Base-by-base conservation (phyloP, 2,329 filamentous ascomycete genomes). In the Pestalotiopsis sp. region DNA sequence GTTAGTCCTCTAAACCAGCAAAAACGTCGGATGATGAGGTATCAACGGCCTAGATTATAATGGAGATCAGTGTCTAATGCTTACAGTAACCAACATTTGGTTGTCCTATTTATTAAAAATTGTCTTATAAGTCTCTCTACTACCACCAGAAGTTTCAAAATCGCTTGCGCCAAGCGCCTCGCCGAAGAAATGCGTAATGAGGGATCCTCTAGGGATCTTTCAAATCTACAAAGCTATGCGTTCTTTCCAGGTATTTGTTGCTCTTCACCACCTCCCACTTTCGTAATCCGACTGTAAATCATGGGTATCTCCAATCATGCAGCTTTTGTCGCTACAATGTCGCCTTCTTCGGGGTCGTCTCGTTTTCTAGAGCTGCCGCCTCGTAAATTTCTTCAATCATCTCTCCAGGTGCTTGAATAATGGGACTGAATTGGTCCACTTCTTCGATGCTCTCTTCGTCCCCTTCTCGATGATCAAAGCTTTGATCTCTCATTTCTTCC, bases 351-450 rank as follows among this genome's bases (percentile, higher is more conserved):
- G 20, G 38, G 13, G 10, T 39, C 38, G 4, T 22, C 39, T 22
- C 58, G 35, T 22, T 22, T 11, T 40, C 58, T 40, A 70, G 72
- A n/a, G 30, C 68, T 38, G 71, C 74, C 9, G 44, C 71, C 67
- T 78, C 77, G 44, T 76, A 78, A 20, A 78, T 77, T 63, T 78
- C 77, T 64, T 78, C 76, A 20, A 78, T 70, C 65, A 68, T 75
- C 69, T 78, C 75, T 10, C 77, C 77, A 2, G 77, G 75, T 4
- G 63, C 64, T 11, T 70, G 71, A 9, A 74, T 65, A 39, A 78
- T 71, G 14, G 77, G 77, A 64, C 76, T 77, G 68, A 78, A 78
- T n/a, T 77, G 73, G 0, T 78, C 77, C 17, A 78, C 77, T 63
- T 78, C 77, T 58, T 71, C 80, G 69, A 73, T 70, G 9, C 77